A percentile compares a stretch with the other conserved stretches of the same genome.
These are phyloP conservation scores for Drosera capensis DNA, from an alignment of 148 eudicot species.

Conservation along the genomic window DNA sequence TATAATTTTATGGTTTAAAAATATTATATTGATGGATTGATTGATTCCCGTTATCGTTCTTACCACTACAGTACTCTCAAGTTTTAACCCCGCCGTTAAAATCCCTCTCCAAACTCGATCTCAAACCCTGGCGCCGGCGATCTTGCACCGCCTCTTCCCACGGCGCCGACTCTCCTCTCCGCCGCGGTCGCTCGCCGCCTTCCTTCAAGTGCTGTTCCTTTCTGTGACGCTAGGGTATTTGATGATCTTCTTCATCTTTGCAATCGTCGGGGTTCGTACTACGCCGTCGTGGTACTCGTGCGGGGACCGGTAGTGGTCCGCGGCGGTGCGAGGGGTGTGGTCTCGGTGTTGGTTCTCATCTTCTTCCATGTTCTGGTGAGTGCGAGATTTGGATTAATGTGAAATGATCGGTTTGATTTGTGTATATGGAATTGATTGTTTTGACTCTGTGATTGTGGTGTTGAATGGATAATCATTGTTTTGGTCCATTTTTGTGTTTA, in stretches of 20 bases:
- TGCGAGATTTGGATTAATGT: no score
- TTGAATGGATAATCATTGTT: no score
- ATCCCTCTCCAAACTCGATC: not conserved
- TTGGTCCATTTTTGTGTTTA: no score
- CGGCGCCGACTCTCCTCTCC: constrained; percentile 13
- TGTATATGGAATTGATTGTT: no score
- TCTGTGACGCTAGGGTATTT: constrained; percentile 56
- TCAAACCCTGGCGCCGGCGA: constrained; percentile 15
- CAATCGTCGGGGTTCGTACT: constrained; percentile 42
- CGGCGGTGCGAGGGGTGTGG: constrained; percentile 25
- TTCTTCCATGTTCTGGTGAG: constrained; percentile 62
- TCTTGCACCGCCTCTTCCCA: constrained; percentile 32
- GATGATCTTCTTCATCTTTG: constrained; percentile 50
- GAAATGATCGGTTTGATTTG: no score
- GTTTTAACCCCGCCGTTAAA: not conserved
- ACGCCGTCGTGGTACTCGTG: constrained; percentile 56
- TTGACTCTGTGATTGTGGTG: no score
- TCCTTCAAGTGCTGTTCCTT: constrained; percentile 57
- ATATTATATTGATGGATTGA: no score
- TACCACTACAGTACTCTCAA: no score
- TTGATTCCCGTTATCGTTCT: no score
- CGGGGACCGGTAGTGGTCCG: constrained; percentile 54
- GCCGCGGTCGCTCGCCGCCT: constrained; percentile 11
- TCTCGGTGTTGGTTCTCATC: constrained; percentile 27
- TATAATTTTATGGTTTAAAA: no score